Conservation (phyloP, 2,329 filamentous ascomycete genomes). For the Penicillium olsonii region DNA sequence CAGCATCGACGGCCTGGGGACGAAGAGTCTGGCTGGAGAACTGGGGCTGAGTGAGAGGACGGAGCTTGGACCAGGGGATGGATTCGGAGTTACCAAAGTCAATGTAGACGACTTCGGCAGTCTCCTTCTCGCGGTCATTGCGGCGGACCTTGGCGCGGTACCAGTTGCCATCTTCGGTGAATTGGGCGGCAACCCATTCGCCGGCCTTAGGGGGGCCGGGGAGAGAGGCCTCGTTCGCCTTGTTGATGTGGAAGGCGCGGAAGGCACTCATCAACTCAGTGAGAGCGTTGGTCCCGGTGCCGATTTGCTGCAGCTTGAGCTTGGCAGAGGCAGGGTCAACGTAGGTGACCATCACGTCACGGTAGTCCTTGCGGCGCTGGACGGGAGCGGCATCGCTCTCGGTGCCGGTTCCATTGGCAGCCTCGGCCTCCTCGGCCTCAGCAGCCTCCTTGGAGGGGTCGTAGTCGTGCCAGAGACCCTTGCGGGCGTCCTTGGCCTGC, state of each 20-base stretch:
- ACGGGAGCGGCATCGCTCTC: conserved; percentile 53
- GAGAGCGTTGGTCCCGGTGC: conserved; percentile 79
- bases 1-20: conserved; percentile 82
- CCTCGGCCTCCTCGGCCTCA: conserved; percentile 52
- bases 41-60: conserved; percentile 74
- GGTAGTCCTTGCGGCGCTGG: conserved; percentile 81
- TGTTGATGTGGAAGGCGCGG: conserved; percentile 83
- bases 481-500: conserved; percentile 83
- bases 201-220: conserved; percentile 81
- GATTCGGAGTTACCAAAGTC: conserved; percentile 96
- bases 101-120: conserved; percentile 88
- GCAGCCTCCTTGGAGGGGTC: conserved; percentile 83
- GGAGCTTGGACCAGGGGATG: conserved; percentile 79
- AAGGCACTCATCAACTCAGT: conserved; percentile 89
- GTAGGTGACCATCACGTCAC: conserved; percentile 89
- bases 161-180: conserved; percentile 87
- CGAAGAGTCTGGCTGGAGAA: conserved; percentile 82
- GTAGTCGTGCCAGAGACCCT: conserved; percentile 91
- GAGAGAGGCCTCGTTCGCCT: conserved; percentile 74
- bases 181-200: conserved; percentile 87
- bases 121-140: conserved; percentile 87
- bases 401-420: conserved; percentile 51
- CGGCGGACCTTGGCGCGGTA: conserved; percentile 89
- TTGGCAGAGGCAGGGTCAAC: conserved; percentile 74
- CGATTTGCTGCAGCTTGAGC: conserved; percentile 89